These are phyloP conservation scores for Hypocreales sp. DNA, from an alignment of 2,329 filamentous ascomycete genomes.

Conservation along the genomic window DNA sequence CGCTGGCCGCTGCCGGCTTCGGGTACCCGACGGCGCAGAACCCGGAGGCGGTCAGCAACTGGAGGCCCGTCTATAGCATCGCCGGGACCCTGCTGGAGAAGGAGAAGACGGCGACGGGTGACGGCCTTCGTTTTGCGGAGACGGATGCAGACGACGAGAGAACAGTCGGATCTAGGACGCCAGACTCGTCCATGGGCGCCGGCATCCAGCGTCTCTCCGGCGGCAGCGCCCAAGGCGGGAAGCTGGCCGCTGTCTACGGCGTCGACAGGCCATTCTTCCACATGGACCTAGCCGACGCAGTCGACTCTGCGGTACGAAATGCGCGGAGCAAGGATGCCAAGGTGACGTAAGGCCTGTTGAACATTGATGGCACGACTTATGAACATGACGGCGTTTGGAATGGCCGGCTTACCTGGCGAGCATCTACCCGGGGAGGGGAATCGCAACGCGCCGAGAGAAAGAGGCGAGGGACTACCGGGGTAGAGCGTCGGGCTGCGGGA, in stretches of 20 bases:
- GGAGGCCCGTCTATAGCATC: slow-evolving; percentile 18
- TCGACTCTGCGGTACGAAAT: slow-evolving; percentile 18
- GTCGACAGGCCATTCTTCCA: slow-evolving; percentile 33
- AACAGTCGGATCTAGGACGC: slow-evolving; percentile 1
- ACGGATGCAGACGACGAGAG: slow-evolving; percentile 5
- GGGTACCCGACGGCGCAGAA: slow-evolving; percentile 24
- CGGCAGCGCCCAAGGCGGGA: background rate
- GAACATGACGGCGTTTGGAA: too few relatives aligned
- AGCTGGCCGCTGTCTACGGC: slow-evolving; percentile 16
- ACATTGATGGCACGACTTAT: too few relatives aligned
- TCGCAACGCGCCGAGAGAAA: too few relatives aligned
- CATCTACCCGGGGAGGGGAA: too few relatives aligned
- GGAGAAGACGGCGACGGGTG: slow-evolving; percentile 2
- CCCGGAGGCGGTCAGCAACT: slow-evolving; percentile 11
- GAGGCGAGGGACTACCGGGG: too few relatives aligned
- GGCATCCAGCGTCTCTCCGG: background rate
- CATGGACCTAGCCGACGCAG: slow-evolving; percentile 25
- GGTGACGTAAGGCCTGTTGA: background rate
- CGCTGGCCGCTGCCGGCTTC: slow-evolving; percentile 39
- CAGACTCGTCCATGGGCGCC: too few relatives aligned
- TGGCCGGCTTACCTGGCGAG: too few relatives aligned
- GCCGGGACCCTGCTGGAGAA: slow-evolving; percentile 9
- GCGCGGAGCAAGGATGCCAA: slow-evolving; percentile 8
- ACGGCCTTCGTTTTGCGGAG: slow-evolving; percentile 1
- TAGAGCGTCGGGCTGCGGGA: too few relatives aligned